These are phyloP conservation scores for Ampelomyces quisqualis DNA, from an alignment of 2,329 filamentous ascomycete genomes.

Conservation along the genomic window DNA sequence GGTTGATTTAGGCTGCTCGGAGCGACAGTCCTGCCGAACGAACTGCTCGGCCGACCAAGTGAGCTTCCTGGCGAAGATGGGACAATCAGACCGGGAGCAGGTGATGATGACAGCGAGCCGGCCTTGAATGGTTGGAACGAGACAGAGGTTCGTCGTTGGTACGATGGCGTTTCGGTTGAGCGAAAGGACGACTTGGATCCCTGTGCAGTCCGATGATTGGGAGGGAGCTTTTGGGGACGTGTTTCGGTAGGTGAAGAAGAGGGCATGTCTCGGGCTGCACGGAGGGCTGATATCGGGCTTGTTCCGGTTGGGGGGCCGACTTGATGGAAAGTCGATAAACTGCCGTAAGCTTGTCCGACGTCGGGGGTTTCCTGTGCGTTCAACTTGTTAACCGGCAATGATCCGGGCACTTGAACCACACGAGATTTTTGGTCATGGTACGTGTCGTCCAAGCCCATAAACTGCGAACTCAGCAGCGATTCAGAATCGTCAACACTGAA, in stretches of 20 bases:
- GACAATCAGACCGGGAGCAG: constrained; percentile 56
- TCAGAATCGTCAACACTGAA: constrained; percentile 92
- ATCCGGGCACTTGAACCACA: constrained; percentile 62
- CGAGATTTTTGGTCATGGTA: constrained; percentile 75
- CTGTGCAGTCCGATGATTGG: constrained; percentile 49
- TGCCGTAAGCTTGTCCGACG: constrained; percentile 80
- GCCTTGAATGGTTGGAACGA: constrained; percentile 97
- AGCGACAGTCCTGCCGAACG: constrained; percentile 21
- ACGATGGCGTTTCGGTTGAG: constrained; percentile 53
- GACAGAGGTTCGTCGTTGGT: constrained; percentile 73
- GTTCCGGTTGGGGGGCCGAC: constrained; percentile 75
- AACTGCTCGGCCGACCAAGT: constrained; percentile 41
- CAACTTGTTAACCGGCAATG: constrained; percentile 66
- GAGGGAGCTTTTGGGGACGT: constrained; percentile 53
- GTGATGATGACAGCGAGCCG: constrained; percentile 88
- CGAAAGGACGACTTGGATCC: constrained; percentile 53
- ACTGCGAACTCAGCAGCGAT: constrained; percentile 84
- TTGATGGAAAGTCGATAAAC: constrained; percentile 80
- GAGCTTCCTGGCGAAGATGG: constrained; percentile 57
- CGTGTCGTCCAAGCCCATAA: constrained; percentile 87
- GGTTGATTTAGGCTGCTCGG: constrained; percentile 49
- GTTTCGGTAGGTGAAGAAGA: constrained; percentile 54
- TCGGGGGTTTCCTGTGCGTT: constrained; percentile 55
- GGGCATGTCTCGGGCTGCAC: constrained; percentile 62
- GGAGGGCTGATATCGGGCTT: constrained; percentile 81